Evolutionary conservation across 179 eudicot species (phyloP), one percentile per base, ranked within the genome.

Genomic region (Carnegiea gigantea): DNA sequence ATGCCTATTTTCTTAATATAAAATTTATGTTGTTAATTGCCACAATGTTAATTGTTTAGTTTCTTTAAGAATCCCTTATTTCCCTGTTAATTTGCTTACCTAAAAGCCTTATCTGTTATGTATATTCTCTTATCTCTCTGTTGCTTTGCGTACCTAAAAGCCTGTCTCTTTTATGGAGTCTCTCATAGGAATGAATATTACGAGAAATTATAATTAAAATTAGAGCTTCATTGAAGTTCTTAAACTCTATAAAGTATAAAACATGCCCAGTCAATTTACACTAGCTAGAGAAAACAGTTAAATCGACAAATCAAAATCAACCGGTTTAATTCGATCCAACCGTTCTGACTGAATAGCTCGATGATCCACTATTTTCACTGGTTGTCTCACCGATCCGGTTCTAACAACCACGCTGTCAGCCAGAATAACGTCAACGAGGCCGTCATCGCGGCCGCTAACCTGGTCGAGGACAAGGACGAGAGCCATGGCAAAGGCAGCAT

Each of bases 261-360:
- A 65, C 71, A 24, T 12, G 9, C 9, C 0, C n/a, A 62, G 3
- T 65, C 5, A 70, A 70, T 70, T 33, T 70, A 70, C 46, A 36
- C 23, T 1, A 4, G 21, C 13, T 10, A 68, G 1, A 68, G 1
- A 70, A 70, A 36, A 28, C 21, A 33, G 3, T 70, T 70, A 57
- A 57, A 51, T 17, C 0, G 73, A 7, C 14, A 33, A 36, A 44
- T 70, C 73, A 17, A 70, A 70, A 15, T 70, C 73, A 30, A 70
- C n/a, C n/a, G 73, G 73, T 70, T 70, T 70, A 70, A 70, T 18
- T 6, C 73, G 73, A 36, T 70, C 73, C 73, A 70, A 70, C 43
- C 73, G 73, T 17, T 70, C 73, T 3, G 73, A 30, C 44, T 70
- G 73, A 17, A 0, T 36, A 70, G 21, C 46, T 36, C 44, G 73